These are phyloP conservation scores for Trichoderma endophyticum DNA, from an alignment of 2,329 filamentous ascomycete species.

Conservation along the genomic window DNA sequence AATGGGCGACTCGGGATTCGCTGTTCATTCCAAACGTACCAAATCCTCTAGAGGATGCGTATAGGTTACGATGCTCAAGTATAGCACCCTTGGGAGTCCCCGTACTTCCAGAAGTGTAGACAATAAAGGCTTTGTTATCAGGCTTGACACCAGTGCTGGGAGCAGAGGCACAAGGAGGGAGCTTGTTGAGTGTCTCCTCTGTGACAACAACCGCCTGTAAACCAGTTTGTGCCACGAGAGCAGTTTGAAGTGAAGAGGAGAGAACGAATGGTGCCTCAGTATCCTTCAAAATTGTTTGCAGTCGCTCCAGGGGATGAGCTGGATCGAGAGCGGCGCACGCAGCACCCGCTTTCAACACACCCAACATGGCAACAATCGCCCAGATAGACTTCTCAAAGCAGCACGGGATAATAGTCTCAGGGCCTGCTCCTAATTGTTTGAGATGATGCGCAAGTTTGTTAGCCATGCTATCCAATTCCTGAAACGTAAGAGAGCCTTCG, in stretches of 20 bases:
- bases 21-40: not conserved
- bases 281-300: not conserved
- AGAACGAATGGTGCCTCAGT: not conserved
- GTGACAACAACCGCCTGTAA: not conserved
- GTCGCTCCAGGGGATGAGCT: not conserved
- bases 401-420: not conserved
- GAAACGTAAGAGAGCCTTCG: not conserved
- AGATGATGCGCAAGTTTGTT: not conserved
- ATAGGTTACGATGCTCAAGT: slow-evolving; percentile 15
- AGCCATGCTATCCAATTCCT: not conserved
- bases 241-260: not conserved
- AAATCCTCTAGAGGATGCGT: not conserved
- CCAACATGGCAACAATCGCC: not conserved
- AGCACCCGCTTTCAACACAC: not conserved
- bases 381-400: not conserved
- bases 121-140: slow-evolving; percentile 30
- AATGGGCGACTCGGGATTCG: slow-evolving; percentile 19
- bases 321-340: not conserved
- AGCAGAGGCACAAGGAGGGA: not conserved
- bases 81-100: slow-evolving; percentile 49
- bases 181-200: not conserved
- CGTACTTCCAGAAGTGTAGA: slow-evolving; percentile 52
- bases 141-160: not conserved
- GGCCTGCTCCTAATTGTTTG: not conserved
- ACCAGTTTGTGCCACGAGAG: not conserved